Conservation (phyloP, 257 asterid genomes). For the Solanum dulcamara region DNA sequence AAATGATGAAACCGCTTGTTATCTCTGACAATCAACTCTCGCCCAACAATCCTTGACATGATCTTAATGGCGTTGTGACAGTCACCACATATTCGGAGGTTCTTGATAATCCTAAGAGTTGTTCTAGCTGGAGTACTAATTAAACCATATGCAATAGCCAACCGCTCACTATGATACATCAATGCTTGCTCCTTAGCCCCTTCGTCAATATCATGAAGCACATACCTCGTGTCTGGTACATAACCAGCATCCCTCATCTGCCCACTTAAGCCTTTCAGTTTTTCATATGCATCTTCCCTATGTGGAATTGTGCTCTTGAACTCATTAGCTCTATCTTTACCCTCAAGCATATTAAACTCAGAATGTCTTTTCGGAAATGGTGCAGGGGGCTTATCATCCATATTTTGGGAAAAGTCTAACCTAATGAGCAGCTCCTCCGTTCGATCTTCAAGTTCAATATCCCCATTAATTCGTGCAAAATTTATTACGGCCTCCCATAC, state of each 20-base stretch:
- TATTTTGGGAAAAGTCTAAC: conserved; percentile 8
- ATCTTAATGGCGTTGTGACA: conserved; percentile 14
- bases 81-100: conserved; percentile 13
- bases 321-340: background rate
- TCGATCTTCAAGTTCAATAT: conserved; percentile 29
- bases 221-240: conserved; percentile 14
- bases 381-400: background rate
- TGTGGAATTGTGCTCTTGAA: background rate
- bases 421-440: conserved; percentile 16
- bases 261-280: conserved; percentile 6
- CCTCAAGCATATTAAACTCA: conserved; percentile 7
- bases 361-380: conserved; percentile 11
- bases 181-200: conserved; percentile 10
- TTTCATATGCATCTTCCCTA: background rate
- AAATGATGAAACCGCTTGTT: conserved; percentile 14
- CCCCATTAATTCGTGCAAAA: conserved; percentile 24
- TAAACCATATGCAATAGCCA: conserved; percentile 17
- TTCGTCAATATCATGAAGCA: conserved; percentile 13
- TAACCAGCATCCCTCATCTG: conserved; percentile 11
- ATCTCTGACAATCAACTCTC: conserved; percentile 15
- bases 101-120: conserved; percentile 11
- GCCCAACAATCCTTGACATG: conserved; percentile 12
- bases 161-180: conserved; percentile 16
- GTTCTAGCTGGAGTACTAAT: conserved; percentile 14
- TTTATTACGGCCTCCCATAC: conserved; percentile 20